Evolutionary conservation across 768 basidiomycete genomes (phyloP).

Genomic region (Tephrocybe sp.): DNA sequence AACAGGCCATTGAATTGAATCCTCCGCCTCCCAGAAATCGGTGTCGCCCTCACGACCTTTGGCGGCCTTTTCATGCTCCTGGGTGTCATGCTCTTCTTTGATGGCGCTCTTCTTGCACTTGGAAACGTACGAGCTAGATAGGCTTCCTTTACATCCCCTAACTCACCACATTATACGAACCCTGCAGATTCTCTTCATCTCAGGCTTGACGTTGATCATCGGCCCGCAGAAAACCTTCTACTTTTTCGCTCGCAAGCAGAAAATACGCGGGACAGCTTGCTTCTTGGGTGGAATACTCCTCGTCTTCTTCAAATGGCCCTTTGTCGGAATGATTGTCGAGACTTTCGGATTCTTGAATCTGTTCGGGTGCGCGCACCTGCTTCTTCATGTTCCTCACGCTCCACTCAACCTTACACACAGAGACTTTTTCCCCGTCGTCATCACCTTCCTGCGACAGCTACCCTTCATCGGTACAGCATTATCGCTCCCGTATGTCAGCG

Average conservation of each 20-base stretch:
- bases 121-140: constrained; percentile 90
- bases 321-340: constrained; percentile 90
- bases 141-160: no score
- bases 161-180: no score
- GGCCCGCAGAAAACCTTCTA: constrained; percentile 97
- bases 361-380: constrained; percentile 82
- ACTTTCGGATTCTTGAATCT: constrained; percentile 97
- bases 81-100: constrained; percentile 95
- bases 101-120: constrained; percentile 93
- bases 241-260: constrained; percentile 96
- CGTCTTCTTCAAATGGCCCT: constrained; percentile 95
- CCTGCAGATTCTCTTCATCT: constrained; percentile 87
- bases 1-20: no score
- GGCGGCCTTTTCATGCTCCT: constrained; percentile 95
- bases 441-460: constrained; percentile 94
- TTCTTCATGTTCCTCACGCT: no score
- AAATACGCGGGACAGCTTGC: constrained; percentile 85
- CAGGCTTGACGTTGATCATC: constrained; percentile 94
- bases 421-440: constrained; percentile 98
- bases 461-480: constrained; percentile 89
- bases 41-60: constrained; percentile 95
- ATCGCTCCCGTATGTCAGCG: constrained; percentile 84
- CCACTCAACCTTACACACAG: no score
- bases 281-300: constrained; percentile 90
- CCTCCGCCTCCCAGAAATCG: constrained; percentile 66